A percentile compares a stretch with the other conserved stretches of the same genome.
Conservation (phyloP, 2,329 filamentous ascomycete species). For the Ophiosphaerella korrae region DNA sequence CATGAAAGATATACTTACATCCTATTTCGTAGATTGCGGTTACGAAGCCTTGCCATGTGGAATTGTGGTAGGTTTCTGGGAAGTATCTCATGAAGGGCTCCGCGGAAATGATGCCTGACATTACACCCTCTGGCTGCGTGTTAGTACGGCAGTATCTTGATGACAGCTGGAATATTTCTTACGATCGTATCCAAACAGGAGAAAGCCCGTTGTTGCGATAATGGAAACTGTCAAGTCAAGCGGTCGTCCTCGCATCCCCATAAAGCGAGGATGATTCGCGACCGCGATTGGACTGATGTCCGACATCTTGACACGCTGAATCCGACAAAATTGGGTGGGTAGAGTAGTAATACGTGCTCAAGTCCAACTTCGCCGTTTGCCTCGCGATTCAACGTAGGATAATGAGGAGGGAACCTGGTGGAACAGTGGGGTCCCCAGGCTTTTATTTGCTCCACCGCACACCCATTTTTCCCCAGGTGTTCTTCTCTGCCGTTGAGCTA, state of each 20-base stretch:
- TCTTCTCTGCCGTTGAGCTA: neutral
- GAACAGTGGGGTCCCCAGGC: neutral
- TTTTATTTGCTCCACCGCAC: neutral
- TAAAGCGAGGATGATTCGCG: slow-evolving; percentile 29
- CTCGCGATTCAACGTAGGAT: neutral
- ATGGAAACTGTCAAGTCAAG: slow-evolving; percentile 36
- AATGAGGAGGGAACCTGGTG: neutral
- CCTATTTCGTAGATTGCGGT: slow-evolving; percentile 60
- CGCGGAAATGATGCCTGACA: slow-evolving; percentile 45
- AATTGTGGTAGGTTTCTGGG: slow-evolving; percentile 47
- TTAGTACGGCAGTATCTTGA: neutral
- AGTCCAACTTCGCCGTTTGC: neutral
- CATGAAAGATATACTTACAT: slow-evolving; percentile 24
- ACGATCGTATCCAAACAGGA: slow-evolving; percentile 43
- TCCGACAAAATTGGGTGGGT: neutral
- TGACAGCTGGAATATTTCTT: slow-evolving; percentile 11
- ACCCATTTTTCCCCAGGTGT: no score
- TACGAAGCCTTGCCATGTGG: slow-evolving; percentile 57
- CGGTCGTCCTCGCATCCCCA: slow-evolving; percentile 34
- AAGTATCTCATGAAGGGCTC: slow-evolving; percentile 45
- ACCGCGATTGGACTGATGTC: slow-evolving; percentile 6
- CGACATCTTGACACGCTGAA: slow-evolving; percentile 12
- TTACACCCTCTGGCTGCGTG: slow-evolving; percentile 36
- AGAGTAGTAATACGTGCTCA: neutral
- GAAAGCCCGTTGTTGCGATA: slow-evolving; percentile 38